Evolutionary conservation across 345 rosid genomes (phyloP), one percentile per base, ranked within the genome.

Genomic region (Adansonia digitata): DNA sequence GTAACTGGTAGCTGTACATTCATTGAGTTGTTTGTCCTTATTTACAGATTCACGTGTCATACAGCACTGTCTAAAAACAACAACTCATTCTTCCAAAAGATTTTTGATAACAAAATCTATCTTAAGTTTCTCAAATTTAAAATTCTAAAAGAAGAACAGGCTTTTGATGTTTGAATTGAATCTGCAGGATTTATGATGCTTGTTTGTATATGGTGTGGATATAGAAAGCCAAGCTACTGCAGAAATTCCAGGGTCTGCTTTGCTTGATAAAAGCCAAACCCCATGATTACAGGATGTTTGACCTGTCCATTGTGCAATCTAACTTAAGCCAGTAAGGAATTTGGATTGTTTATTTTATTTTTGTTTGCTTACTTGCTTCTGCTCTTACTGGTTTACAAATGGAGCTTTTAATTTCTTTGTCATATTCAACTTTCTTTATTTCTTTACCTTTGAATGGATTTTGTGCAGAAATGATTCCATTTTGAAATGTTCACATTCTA

Each of bases 1-100:
- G 78, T 73, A 85, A 89, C 86, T 74, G 83, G 83, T 84, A 84
- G 81, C 82, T 86, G 80, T 55, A 85, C 86, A 82, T 86, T 77
- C 81, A 82, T 78, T 78, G 74, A 76, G 75, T 68, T 67, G 73
- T 83, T 84, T 84, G 92, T 84, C 89, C 76, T 77, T 79, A 82
- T 86, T 45, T 77, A 66, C 82, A 72, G 74, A 75, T 78, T n/a
- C n/a, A 89, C 93, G 85, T 71, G 88, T 81, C 84, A 76, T 76
- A 85, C 78, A 83, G 88, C 85, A 65, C 78, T 76, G 40, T 20
- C 77, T 45, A 45, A 75, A 48, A 13, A 48, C 63, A n/a, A n/a
- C n/a, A 20, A 48, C 39, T 66, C 39, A 71, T 62, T 27, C 56
- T 71, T 15, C 40, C 12, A 53, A 35, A 66, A 18, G 62, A 69